phyloP scores from a whole-genome alignment of 306 rosid genomes.

The Cotoneaster glaucophyllus region DNA sequence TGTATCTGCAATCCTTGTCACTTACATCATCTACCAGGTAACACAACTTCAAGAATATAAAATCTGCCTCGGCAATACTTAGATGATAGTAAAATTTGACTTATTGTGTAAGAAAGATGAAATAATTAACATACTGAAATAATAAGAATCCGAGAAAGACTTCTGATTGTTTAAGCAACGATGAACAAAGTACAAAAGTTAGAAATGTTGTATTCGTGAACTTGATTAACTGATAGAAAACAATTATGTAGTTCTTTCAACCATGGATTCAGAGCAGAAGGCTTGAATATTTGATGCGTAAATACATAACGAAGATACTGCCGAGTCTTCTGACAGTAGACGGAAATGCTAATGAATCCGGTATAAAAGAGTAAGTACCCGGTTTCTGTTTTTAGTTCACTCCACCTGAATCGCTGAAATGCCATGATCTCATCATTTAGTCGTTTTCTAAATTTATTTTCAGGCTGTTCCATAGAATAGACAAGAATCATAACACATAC shows the following conservation, averaged over 20 bases:
- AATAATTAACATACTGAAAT: background rate
- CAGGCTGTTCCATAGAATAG: conserved; percentile 32
- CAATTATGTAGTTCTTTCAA: conserved; percentile 21
- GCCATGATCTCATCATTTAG: background rate
- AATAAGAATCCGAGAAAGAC: background rate
- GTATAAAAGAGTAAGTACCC: conserved; percentile 19
- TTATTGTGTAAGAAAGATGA: background rate
- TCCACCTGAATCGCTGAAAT: background rate
- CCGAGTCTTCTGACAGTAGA: conserved; percentile 18
- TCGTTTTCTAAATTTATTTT: background rate
- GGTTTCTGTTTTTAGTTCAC: background rate
- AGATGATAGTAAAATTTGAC: background rate
- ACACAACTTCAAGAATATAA: background rate
- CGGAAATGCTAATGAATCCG: conserved; percentile 16
- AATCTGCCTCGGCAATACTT: background rate
- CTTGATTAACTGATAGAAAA: background rate
- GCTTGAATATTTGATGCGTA: conserved; percentile 24
- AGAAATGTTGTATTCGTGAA: background rate
- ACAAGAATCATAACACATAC: conserved; percentile 4
- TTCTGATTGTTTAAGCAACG: background rate
- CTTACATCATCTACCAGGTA: conserved; percentile 27
- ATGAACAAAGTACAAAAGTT: background rate
- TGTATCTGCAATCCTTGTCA: conserved; percentile 8
- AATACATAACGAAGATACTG: background rate
- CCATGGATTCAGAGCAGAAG: conserved; percentile 45